Evolutionary conservation across 306 rosid species (phyloP), one percentile per base, ranked within the genome.

Genomic region (Dalbergia oliveri): DNA sequence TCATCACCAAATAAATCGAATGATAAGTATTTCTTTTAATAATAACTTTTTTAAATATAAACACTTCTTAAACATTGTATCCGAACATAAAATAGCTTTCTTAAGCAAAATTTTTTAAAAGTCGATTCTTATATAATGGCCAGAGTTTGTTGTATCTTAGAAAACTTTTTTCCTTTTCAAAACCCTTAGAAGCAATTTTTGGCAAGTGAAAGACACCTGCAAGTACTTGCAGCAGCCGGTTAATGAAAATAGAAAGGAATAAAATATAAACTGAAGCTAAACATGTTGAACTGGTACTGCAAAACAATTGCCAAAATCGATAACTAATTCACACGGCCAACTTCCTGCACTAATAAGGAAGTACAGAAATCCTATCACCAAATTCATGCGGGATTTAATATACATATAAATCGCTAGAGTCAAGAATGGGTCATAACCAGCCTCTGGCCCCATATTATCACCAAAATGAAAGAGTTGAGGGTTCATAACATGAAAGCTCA

Each of bases 401-500:
- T 64, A 71, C 68, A 70, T 21, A 63, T 14, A 62, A 82, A 77
- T 63, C 86, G 66, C 71, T 63, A 15, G 66, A 41, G 45, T 54
- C 26, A 72, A 82, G 56, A 82, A 71, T 43, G 44, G 61, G 37
- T 14, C 79, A 63, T 66, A 35, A 43, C 44, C 33, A 53, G 67
- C 81, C 71, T 67, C 45, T 57, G 7, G 69, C 35, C 57, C 41
- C 35, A 64, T 58, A 76, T 44, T 59, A 33, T 62, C 81, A 82
- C 79, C 23, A 53, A 69, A 50, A 76, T 19, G 45, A 57, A 53
- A 14, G 43, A 9, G 41, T 15, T 5, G 18, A 43, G 16, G 57
- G 9, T 77, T 63, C 79, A 54, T 11, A 67, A 54, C 31, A 81
- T 39, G 59, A 81, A 64, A 81, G 85, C 82, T 69, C 69, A 59